A percentile compares a stretch with the other conserved stretches of the same genome.
phyloP scores from a whole-genome alignment of 2,329 filamentous ascomycete genomes.

The Aureobasidium sp. region DNA sequence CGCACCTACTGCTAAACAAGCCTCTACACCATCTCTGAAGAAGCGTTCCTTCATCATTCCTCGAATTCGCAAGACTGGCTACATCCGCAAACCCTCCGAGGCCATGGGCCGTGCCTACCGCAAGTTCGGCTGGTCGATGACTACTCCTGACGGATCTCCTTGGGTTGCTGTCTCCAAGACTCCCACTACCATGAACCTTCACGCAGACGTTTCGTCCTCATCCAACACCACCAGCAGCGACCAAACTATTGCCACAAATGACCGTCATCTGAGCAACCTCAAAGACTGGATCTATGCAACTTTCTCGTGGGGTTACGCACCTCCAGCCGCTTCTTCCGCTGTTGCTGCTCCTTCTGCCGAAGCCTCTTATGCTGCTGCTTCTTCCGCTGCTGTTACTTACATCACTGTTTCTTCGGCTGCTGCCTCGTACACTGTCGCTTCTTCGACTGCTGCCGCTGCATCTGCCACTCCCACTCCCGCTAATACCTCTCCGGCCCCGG shows the following conservation, averaged over 20 bases:
- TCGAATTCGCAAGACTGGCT: constrained; percentile 48
- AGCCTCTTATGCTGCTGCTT: background rate
- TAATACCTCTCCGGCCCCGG: background rate
- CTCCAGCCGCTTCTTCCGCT: background rate
- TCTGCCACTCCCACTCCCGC: background rate
- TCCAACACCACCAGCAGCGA: background rate
- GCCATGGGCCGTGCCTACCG: constrained; percentile 58
- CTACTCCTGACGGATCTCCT: constrained; percentile 4
- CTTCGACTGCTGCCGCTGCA: background rate
- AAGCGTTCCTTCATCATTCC: constrained; percentile 56
- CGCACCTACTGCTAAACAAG: constrained; percentile 30
- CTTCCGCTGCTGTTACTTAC: background rate
- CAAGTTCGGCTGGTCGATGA: constrained; percentile 47
- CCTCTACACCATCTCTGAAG: constrained; percentile 25
- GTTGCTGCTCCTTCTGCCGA: background rate
- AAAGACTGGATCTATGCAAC: background rate
- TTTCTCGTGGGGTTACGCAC: background rate
- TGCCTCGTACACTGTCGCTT: background rate
- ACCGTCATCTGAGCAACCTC: background rate
- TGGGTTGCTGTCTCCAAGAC: background rate
- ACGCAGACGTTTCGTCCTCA: background rate
- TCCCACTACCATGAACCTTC: background rate
- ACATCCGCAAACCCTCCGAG: constrained; percentile 45
- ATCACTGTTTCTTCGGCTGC: background rate
- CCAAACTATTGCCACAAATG: background rate